phyloP scores from a whole-genome alignment of 805 yeast species.

The Myxozyma monticola region DNA sequence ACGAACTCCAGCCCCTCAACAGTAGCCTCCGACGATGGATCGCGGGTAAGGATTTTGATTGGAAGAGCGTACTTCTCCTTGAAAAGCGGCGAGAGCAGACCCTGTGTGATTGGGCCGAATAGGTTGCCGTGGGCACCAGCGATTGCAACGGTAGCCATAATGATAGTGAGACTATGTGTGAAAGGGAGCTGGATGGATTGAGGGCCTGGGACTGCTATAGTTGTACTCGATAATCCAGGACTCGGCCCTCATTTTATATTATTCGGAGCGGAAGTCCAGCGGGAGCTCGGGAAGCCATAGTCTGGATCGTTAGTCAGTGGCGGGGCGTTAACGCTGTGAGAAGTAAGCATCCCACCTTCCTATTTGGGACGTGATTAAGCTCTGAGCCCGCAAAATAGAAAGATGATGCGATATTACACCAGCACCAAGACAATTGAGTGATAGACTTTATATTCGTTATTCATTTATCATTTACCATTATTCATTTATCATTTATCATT shows the following conservation, averaged over 20 bases:
- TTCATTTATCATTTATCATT: too few relatives aligned
- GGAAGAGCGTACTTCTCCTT: slow-evolving; percentile 49
- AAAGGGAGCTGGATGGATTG: background rate
- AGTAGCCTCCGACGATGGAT: slow-evolving; percentile 34
- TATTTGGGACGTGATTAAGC: background rate
- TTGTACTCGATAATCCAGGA: too few relatives aligned
- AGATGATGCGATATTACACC: too few relatives aligned
- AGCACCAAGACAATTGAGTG: too few relatives aligned
- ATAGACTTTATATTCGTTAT: too few relatives aligned
- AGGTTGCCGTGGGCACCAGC: slow-evolving; percentile 55
- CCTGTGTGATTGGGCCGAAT: slow-evolving; percentile 50
- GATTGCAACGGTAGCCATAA: slow-evolving; percentile 45
- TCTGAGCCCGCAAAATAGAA: too few relatives aligned
- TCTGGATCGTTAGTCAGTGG: background rate
- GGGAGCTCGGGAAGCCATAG: background rate
- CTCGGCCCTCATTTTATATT: background rate
- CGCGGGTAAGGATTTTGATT: slow-evolving; percentile 52
- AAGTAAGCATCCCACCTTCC: slow-evolving; percentile 1
- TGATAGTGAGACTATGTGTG: background rate
- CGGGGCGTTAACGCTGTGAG: too few relatives aligned
- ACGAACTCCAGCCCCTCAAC: slow-evolving; percentile 13
- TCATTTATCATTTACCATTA: too few relatives aligned
- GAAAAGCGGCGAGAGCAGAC: slow-evolving; percentile 48
- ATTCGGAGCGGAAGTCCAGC: background rate
- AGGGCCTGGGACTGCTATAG: background rate